phyloP scores from a whole-genome alignment of 2,329 filamentous ascomycete species.

The Nothophoma quercina region DNA sequence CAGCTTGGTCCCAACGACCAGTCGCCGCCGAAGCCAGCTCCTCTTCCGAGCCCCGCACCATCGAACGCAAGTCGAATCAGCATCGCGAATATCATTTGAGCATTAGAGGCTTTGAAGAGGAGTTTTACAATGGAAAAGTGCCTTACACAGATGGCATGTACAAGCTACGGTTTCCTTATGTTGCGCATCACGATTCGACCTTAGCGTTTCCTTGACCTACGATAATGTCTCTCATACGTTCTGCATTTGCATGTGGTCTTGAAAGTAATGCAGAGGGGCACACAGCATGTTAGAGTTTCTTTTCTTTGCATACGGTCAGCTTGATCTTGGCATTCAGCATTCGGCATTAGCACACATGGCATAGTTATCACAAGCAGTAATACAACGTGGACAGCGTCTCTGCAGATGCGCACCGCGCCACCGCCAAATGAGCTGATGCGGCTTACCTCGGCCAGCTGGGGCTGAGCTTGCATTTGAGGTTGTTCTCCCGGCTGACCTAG shows the following conservation, averaged over 20 bases:
- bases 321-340: slow-evolving; percentile 1
- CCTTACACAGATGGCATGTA: background rate
- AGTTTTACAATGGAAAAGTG: background rate
- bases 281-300: background rate
- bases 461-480: slow-evolving; percentile 6
- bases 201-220: slow-evolving; percentile 11
- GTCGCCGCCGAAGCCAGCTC: slow-evolving; percentile 27
- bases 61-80: slow-evolving; percentile 55
- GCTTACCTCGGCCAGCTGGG: background rate
- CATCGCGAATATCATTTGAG: slow-evolving; percentile 55
- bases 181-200: slow-evolving; percentile 1
- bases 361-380: slow-evolving; percentile 2
- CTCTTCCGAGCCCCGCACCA: slow-evolving; percentile 33
- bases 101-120: slow-evolving; percentile 1
- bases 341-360: slow-evolving; percentile 3
- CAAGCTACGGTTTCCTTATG: background rate
- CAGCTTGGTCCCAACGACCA: slow-evolving; percentile 40
- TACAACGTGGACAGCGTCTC: background rate
- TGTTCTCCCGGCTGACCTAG: slow-evolving; percentile 4
- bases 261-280: background rate
- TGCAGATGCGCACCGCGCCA: background rate
- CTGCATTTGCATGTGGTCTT: slow-evolving; percentile 7
- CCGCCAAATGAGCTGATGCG: background rate
- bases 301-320: background rate
- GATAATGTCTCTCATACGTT: background rate